Percentiles rank a stretch among this genome's conserved stretches.
These are phyloP conservation scores for Arbutus unedo DNA, from an alignment of 148 eudicot genomes.

Conservation along the genomic window DNA sequence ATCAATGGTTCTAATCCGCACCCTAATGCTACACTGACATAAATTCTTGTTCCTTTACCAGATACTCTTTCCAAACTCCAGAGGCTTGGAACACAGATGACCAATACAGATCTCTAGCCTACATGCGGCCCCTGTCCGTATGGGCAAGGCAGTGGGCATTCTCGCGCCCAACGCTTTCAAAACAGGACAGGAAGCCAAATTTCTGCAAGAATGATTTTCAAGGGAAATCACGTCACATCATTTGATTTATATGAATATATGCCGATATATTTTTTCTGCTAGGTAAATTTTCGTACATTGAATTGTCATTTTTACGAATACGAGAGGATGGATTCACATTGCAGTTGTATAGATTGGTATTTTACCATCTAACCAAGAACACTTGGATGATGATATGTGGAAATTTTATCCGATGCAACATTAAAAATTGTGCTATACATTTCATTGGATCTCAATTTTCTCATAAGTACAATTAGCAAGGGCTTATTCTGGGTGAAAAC, in stretches of 20 bases:
- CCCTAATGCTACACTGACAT: too few species aligned
- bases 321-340: neutral
- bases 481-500: neutral
- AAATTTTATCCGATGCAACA: neutral
- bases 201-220: neutral
- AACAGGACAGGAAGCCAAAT: conserved; percentile 19
- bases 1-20: neutral
- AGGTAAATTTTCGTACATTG: neutral
- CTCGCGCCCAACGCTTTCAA: conserved; percentile 25
- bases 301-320: neutral
- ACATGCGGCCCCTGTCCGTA: conserved; percentile 59
- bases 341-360: neutral
- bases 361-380: neutral
- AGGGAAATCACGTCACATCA: neutral
- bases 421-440: neutral
- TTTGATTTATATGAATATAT: neutral
- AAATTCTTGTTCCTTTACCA: conserved; percentile 8
- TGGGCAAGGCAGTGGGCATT: conserved; percentile 72
- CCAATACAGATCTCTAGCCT: conserved; percentile 38
- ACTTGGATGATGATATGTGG: neutral
- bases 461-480: neutral
- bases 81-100: conserved; percentile 51
- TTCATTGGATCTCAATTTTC: neutral
- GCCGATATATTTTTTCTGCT: neutral
- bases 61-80: conserved; percentile 50